Evolutionary conservation across 2,329 filamentous ascomycete genomes (phyloP), one percentile per base, ranked within the genome.

Genomic region (Parastagonospora nodorum): DNA sequence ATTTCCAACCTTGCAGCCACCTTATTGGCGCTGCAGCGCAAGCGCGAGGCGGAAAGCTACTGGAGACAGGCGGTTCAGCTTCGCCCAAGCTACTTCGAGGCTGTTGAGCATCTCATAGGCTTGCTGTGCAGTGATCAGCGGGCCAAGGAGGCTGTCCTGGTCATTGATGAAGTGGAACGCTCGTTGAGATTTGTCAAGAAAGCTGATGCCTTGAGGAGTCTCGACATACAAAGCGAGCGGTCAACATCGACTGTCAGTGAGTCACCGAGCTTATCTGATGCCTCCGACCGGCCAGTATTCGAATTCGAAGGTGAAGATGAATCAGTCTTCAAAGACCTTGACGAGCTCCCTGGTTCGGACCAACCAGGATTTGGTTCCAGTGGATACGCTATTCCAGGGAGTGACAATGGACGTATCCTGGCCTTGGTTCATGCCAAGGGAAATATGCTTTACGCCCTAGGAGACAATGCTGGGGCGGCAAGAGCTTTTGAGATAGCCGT

Each of bases 341-440:
- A 72, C 29, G 74, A 78, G 29, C 60, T 73, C 32, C 66, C 74
- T 27, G 74, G 74, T 35, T 71, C 73, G 5, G 74, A 73, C 38
- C 76, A 79, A 57, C 77, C 77, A 36, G 79, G 88, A 0, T 92
- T 88, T 67, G 88, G 86, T 1, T 88, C 87, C 4, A 94, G 90
- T 71, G 92, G 92, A 12, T 97, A 96, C 72, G 84, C 86, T 11
- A 87, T 99, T 37, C 84, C 92, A 5, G 92, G 88, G 2, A 85
- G 83, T 37, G 94, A 99, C 61, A 97, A 97, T 69, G 94, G 93
- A 8, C 85, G 94, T 52, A 91, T 99, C 66, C 82, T 99, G 38
- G 89, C 92, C n/a, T 81, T 99, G 12, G 86, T 97, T 35, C 94
- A 99, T 74, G 92, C 93, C 15, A 99, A 97, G 74, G 94, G 93